Evolutionary conservation across 306 rosid genomes (phyloP), one percentile per base, ranked within the genome.

Genomic region (Dicorynia guianensis): DNA sequence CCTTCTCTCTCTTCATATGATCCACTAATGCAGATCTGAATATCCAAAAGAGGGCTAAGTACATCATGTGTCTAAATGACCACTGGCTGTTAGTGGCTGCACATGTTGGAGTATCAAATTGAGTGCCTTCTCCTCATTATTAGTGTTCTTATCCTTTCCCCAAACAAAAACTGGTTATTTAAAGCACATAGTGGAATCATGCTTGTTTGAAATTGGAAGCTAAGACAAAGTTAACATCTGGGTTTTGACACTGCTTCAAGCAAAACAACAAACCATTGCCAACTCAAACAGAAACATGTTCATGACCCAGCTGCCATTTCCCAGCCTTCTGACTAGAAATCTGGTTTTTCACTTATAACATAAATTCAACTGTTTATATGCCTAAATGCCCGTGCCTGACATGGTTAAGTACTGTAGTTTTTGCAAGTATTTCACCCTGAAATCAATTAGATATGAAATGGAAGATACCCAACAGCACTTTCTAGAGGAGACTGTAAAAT

Each of bases 171-270:
- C 40, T 60, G 4, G 20, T 74, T 80, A 58, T 74, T 74, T 74
- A 67, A 80, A 58, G 67, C n/a, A 3, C 44, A 74, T n/a, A 73
- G 76, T 80, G 66, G 76, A 58, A 49, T 74, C 83, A 60, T 40
- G 60, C 12, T 34, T 30, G 65, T 43, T 67, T 74, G 58, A 74
- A 59, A 48, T 30, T 55, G 4, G 17, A 7, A 55, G 49, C 43
- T 42, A 43, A 34, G 52, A 18, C 30, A 25, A 55, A 65, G 13
- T 9, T 15, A 67, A 30, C 46, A 34, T 30, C 8, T 52, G 34
- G 59, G 61, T 59, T 34, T 60, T 43, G 30, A 44, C 34, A 15
- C 12, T 65, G 7, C 71, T 44, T 65, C 56, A 43, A 25, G 15
- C 57, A 30, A 33, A 2, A 11, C 25, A 19, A 20, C 13, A 54